Evolutionary conservation across 1,139 yeast species (phyloP), one percentile per base, ranked within the genome.

Genomic region (Candida sp.): DNA sequence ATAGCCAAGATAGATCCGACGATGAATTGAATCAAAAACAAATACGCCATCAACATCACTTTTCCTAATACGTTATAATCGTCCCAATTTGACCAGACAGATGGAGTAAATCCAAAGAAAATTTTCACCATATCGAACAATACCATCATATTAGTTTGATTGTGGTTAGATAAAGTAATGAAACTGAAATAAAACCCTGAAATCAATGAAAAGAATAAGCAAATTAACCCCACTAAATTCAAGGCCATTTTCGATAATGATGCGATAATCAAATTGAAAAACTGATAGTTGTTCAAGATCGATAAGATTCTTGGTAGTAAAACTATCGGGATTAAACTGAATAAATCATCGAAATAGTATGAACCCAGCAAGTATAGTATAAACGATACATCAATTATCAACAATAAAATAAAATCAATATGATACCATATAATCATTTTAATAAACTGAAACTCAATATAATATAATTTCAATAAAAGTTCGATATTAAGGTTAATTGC

Each of bases 21-120:
- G 39, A 81, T 75, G 51, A 79, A 81, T 46, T 81, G 83, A 43
- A 80, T 77, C 49, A 80, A 65, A 49, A 80, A 80, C 39, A 81
- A 64, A 53, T 78, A 81, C 22, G 78, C 69, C 58, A 81, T 67
- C 48, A 78, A 74, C 32, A 78, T 70, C 9, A 64, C 54, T 41
- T 77, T 67, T 1, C 86, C 86, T 33, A 79, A 58, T 3, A 63
- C 55, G 40, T 79, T 75, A 53, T 75, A 81, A 45, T 69, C 65
- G 38, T 69, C 65, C 84, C 84, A 79, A 48, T 77, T 75, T 41
- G 73, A 69, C 86, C 86, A 81, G 1, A 81, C 84, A 0, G 83
- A 79, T 0, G 85, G 84, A 0, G 85, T 80, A 55, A 78, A 81
- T 1, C 86, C 85, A 55, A 81, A 80, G 49, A 81, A 72, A 5